Percentiles rank a stretch among this genome's conserved stretches.
phyloP scores from a whole-genome alignment of 2,329 filamentous ascomycete species.

The Orbilia quercus region DNA sequence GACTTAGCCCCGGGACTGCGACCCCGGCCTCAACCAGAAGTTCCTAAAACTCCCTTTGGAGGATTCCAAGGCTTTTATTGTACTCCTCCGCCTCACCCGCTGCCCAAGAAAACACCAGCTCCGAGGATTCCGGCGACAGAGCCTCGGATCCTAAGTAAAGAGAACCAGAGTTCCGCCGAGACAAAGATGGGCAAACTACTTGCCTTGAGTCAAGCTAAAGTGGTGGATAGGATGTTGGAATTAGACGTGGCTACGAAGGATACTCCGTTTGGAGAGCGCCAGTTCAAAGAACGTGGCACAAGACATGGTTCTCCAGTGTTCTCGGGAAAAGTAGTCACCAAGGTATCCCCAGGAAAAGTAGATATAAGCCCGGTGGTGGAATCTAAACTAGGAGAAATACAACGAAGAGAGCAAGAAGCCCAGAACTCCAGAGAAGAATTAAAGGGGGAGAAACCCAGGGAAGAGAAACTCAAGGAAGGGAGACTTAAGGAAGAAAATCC shows the following conservation, averaged over 20 bases:
- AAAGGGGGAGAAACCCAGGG: neutral
- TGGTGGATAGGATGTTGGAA: constrained; percentile 26
- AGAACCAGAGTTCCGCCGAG: neutral
- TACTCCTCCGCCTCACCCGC: constrained; percentile 16
- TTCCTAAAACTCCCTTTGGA: constrained; percentile 13
- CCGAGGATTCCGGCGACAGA: neutral
- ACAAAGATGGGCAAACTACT: neutral
- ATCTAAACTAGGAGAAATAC: neutral
- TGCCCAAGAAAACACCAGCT: constrained; percentile 4
- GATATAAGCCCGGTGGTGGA: constrained; percentile 10
- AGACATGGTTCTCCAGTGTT: constrained; percentile 7
- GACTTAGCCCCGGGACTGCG: constrained; percentile 41
- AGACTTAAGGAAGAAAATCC: neutral
- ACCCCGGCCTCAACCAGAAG: constrained; percentile 30
- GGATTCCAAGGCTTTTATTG: constrained; percentile 10
- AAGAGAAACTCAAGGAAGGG: constrained; percentile 18
- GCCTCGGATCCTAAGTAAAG: neutral
- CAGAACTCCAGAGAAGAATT: neutral
- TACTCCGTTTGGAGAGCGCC: neutral
- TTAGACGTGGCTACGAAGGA: constrained; percentile 1
- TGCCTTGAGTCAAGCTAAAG: neutral
- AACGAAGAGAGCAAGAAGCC: constrained; percentile 6
- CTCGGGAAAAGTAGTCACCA: neutral
- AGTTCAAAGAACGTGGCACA: constrained; percentile 10
- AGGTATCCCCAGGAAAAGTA: constrained; percentile 5